Conservation (phyloP, 2,329 filamentous ascomycete species). For the Helotiales sp. region DNA sequence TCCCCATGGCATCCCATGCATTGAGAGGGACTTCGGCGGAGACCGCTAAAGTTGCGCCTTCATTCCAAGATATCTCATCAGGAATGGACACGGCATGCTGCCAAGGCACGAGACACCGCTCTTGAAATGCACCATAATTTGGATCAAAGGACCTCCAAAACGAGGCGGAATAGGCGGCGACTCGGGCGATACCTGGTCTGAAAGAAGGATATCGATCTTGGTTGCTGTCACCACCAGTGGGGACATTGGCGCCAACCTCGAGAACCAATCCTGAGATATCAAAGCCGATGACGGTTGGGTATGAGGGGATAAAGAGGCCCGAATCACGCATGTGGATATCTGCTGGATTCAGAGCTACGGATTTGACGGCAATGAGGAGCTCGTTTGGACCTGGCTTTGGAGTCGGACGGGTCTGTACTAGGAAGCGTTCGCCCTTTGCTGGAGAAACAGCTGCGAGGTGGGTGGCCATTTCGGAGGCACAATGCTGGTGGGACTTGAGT, state of each 20-base stretch:
- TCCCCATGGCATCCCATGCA: not conserved
- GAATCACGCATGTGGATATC: not conserved
- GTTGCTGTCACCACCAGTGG: not conserved
- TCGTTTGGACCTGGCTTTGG: conserved; percentile 12
- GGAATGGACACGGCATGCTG: not conserved
- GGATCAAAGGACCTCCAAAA: not conserved
- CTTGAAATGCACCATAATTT: conserved; percentile 1
- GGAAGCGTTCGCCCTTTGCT: conserved; percentile 7
- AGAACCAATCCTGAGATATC: not conserved
- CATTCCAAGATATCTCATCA: not conserved
- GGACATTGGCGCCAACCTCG: not conserved
- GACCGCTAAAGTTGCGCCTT: not conserved
- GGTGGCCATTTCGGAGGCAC: not conserved
- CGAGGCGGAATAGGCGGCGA: not conserved
- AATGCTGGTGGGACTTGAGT: no score
- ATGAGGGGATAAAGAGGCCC: not conserved
- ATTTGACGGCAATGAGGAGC: conserved; percentile 11
- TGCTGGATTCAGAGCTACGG: conserved; percentile 14
- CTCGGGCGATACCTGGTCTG: not conserved
- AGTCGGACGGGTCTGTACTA: conserved; percentile 4
- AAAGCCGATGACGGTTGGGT: conserved; percentile 4
- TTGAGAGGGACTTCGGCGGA: not conserved
- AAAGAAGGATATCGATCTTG: not conserved
- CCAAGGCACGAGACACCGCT: not conserved
- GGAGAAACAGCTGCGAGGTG: conserved; percentile 12